phyloP scores from a whole-genome alignment of 2,329 filamentous ascomycete species.

The Stylonectria norvegica region DNA sequence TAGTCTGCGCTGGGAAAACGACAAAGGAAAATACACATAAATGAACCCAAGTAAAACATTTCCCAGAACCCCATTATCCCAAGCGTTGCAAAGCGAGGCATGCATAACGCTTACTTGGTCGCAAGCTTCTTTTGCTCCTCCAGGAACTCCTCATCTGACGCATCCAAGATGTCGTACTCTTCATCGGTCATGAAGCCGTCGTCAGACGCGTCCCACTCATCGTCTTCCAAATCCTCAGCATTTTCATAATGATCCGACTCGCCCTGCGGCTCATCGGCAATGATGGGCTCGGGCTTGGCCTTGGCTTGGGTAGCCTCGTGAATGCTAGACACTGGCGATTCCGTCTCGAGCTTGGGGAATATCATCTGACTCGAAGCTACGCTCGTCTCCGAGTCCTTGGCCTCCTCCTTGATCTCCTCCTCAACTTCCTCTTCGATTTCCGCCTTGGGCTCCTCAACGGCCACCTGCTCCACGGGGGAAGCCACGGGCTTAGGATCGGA shows the following conservation, averaged over 20 bases:
- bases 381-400: constrained; percentile 25
- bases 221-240: constrained; percentile 56
- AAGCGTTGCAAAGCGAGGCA: constrained; percentile 14
- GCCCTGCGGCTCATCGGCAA: constrained; percentile 51
- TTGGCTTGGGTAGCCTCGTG: constrained; percentile 55
- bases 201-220: constrained; percentile 62
- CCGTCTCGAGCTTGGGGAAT: constrained; percentile 94
- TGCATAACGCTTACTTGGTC: constrained; percentile 33
- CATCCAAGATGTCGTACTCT: constrained; percentile 96
- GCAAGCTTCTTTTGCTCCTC: constrained; percentile 48
- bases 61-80: constrained; percentile 22
- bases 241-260: constrained; percentile 45
- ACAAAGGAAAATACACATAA: constrained; percentile 23
- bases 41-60: constrained; percentile 12
- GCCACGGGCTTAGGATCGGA: neutral
- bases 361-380: constrained; percentile 66
- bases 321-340: constrained; percentile 79
- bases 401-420: constrained; percentile 30
- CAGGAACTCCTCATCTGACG: constrained; percentile 81
- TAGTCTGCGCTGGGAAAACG: constrained; percentile 11
- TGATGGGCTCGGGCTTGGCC: constrained; percentile 50
- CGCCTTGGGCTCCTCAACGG: constrained; percentile 27
- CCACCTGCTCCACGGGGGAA: constrained; percentile 15
- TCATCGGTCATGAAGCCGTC: constrained; percentile 92
- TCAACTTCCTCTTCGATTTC: constrained; percentile 16